Evolutionary conservation across 768 basidiomycete species (phyloP).

Genomic region (Coprinopsis cinerea): DNA sequence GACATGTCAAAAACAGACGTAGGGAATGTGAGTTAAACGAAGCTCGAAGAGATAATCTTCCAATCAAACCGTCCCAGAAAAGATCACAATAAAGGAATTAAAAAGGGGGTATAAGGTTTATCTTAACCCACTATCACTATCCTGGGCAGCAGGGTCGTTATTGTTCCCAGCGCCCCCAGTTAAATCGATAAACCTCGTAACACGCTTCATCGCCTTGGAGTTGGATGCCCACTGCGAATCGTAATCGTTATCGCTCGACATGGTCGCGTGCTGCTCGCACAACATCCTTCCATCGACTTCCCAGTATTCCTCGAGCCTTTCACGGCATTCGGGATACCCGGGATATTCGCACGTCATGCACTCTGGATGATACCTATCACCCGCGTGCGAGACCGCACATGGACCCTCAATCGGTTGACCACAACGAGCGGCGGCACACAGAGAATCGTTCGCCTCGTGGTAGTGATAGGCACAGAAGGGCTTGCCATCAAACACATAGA

Average conservation of each 20-base stretch:
- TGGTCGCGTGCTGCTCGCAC: slow-evolving; percentile 73
- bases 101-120: slow-evolving; percentile 3
- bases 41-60: no score
- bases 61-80: neutral
- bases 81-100: neutral
- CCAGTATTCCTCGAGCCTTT: slow-evolving; percentile 77
- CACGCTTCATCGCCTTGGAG: slow-evolving; percentile 64
- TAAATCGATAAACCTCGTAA: slow-evolving; percentile 79
- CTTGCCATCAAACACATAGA: slow-evolving; percentile 88
- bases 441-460: slow-evolving; percentile 84
- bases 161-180: slow-evolving; percentile 18
- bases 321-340: slow-evolving; percentile 40
- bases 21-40: neutral
- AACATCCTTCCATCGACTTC: slow-evolving; percentile 82
- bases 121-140: slow-evolving; percentile 20
- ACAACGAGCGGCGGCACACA: slow-evolving; percentile 75
- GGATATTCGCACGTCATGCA: slow-evolving; percentile 81
- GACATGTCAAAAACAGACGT: neutral
- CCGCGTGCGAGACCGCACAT: slow-evolving; percentile 80
- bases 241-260: slow-evolving; percentile 19
- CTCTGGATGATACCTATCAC: slow-evolving; percentile 81
- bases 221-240: slow-evolving; percentile 30
- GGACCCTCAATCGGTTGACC: slow-evolving; percentile 91
- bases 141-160: neutral
- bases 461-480: slow-evolving; percentile 92